These are phyloP conservation scores for Xylaria venustula DNA, from an alignment of 495 filamentous ascomycete species.

Conservation along the genomic window DNA sequence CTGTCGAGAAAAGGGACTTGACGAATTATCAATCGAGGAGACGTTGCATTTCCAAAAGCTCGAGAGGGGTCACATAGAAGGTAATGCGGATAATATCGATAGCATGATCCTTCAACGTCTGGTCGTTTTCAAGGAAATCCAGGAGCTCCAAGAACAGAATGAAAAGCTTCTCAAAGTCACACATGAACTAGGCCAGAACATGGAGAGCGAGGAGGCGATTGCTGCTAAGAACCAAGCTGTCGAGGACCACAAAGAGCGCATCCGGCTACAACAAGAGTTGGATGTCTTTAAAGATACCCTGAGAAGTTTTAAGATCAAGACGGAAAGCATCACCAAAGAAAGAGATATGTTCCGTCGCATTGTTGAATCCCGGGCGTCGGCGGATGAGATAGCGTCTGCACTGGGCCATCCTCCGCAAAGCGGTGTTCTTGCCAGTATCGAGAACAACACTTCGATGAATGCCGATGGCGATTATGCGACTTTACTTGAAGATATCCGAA, in stretches of 20 bases:
- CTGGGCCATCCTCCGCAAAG: conserved; percentile 64
- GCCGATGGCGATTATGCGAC: conserved; percentile 62
- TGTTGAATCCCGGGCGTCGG: conserved; percentile 66
- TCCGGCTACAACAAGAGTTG: conserved; percentile 65
- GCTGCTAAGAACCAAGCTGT: conserved; percentile 66
- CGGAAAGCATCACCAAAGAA: conserved; percentile 91
- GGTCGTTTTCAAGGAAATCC: conserved; percentile 77
- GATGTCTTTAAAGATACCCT: conserved; percentile 65
- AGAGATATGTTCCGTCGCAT: conserved; percentile 96
- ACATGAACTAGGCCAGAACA: conserved; percentile 77
- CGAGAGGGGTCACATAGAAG: conserved; percentile 61
- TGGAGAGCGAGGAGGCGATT: conserved; percentile 86
- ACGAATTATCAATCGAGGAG: conserved; percentile 65
- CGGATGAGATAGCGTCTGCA: conserved; percentile 59
- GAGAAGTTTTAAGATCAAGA: conserved; percentile 69
- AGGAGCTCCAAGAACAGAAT: conserved; percentile 87
- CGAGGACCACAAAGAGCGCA: conserved; percentile 69
- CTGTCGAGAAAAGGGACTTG: conserved; percentile 72
- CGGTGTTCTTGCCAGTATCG: conserved; percentile 51
- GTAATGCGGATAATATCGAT: conserved; percentile 73
- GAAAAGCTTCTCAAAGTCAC: conserved; percentile 75
- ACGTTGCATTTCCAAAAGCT: conserved; percentile 66
- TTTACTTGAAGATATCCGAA: conserved; percentile 78
- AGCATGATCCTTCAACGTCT: conserved; percentile 82
- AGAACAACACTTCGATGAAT: conserved; percentile 38